These are phyloP conservation scores for Pseudogymnoascus sp. DNA, from an alignment of 2,329 filamentous ascomycete species.

Conservation along the genomic window DNA sequence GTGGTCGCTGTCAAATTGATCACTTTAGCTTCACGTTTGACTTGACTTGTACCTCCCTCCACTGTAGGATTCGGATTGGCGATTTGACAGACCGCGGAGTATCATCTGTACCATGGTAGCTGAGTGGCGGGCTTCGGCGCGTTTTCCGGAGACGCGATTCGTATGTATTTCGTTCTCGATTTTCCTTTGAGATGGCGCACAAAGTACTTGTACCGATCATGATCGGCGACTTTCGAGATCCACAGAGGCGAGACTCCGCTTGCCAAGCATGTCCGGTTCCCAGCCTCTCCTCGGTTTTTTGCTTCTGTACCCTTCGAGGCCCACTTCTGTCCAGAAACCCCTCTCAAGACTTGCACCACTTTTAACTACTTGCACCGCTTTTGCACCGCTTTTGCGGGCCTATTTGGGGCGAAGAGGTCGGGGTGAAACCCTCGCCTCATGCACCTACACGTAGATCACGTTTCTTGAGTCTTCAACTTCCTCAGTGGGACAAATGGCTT, in stretches of 20 bases:
- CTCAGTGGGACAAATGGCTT: background rate
- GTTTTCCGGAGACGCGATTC: background rate
- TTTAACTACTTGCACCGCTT: background rate
- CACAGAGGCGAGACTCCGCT: background rate
- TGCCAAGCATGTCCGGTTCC: background rate
- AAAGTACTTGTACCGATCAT: background rate
- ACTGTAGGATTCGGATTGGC: background rate
- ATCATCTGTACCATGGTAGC: background rate
- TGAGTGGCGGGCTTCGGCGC: background rate
- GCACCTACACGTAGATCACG: background rate
- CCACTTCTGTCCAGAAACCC: background rate
- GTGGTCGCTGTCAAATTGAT: background rate
- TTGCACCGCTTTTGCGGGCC: background rate
- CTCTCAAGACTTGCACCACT: background rate
- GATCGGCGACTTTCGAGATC: background rate
- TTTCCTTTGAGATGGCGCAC: background rate
- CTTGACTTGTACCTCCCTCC: background rate
- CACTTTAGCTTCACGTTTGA: background rate
- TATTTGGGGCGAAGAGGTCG: background rate
- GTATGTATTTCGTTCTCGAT: background rate
- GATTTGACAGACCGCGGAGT: background rate
- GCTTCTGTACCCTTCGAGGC: constrained; percentile 2
- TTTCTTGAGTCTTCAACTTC: background rate
- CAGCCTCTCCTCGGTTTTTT: background rate
- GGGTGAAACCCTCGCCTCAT: background rate